Base-by-base conservation (phyloP, 768 basidiomycete species). In the Hygrophoropsis aurantiaca region DNA sequence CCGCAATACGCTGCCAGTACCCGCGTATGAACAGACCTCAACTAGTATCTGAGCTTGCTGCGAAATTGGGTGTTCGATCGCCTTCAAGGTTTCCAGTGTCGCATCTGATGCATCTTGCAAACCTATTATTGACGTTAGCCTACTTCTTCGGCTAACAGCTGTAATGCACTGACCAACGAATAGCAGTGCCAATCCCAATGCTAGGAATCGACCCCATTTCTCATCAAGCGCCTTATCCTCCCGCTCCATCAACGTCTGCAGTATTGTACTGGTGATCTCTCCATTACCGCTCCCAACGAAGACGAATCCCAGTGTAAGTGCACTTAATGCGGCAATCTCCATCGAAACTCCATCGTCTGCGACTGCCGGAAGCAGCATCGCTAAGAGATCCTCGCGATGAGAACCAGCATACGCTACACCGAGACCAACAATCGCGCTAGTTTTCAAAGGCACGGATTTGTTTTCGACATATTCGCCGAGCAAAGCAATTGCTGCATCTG, bases 351-450 rank as follows among this genome's bases (percentile, higher is more conserved):
- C 68, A 20, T 94, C 91, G 57, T 99, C 97, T 6, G 81, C 79
- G 21, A 97, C 79, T 32, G 82, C 77, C 0, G 92, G 92, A 9
- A 94, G 68, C n/a, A 99, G 78, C 45, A 87, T 70, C 7, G 76
- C 67, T 11, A 90, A 72, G 16, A 98, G 67, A 56, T 97, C 95
- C 62, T 90, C 84, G 15, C 94, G 83, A 45, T 92, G 88, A 3
- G 93, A 86, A n/a, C 95, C 95, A 7, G 85, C 87, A 56, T 98
- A 97, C 2, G 97, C 95, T 42, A 99, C 77, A 16, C 90, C 97
- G 16, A 98, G 81, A 41, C 94, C 97, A 60, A 90, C 85, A 53
- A 97, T 92, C 1, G 97, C 87, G 43, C 85, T 85, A 1, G 87
- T 89, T 65, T 87, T 90, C 27, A 98, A 73, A 13, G 88, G 78